Percentiles rank a stretch among this genome's conserved stretches.
phyloP scores from a whole-genome alignment of 164 flowering plant genomes.

The Vitis vinifera region ASM3070453v1 NC_081813.1:389501-390000 shows the following conservation, averaged over 20 bases:
- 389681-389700: conserved; percentile 58
- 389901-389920: conserved; percentile 46
- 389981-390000: neutral
- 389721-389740: conserved; percentile 32
- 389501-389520: conserved; percentile 31
- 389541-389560: conserved; percentile 84
- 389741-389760: conserved; percentile 67
- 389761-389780: conserved; percentile 76
- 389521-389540: conserved; percentile 39
- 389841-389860: conserved; percentile 58
- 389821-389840: conserved; percentile 58
- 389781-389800: conserved; percentile 60
- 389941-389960: conserved; percentile 49
- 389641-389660: conserved; percentile 41
- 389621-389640: conserved; percentile 40
- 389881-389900: conserved; percentile 74
- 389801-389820: conserved; percentile 72
- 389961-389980: conserved; percentile 51
- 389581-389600: conserved; percentile 61
- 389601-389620: conserved; percentile 73
- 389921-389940: conserved; percentile 29
- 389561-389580: conserved; percentile 68
- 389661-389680: conserved; percentile 46
- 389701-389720: conserved; percentile 25
- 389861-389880: conserved; percentile 66